Base-by-base conservation (phyloP, 2,329 filamentous ascomycete genomes). In the Colletotrichum plurivorum region DNA sequence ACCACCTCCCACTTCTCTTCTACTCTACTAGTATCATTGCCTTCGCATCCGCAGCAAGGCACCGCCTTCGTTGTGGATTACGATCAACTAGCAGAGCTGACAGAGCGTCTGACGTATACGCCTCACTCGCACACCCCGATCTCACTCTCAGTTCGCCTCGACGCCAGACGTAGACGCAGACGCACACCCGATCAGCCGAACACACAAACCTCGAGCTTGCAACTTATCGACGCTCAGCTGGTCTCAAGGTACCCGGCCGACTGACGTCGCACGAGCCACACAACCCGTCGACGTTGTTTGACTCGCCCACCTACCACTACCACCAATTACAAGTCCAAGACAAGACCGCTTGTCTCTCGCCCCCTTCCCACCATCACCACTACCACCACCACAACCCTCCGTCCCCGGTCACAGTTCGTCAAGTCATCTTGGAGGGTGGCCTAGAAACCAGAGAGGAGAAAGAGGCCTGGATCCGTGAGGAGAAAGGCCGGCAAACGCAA, bases 231-330 rank as follows among this genome's bases (percentile, higher is more conserved):
- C 15, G 39, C 62, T 61, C 55, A 67, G 55, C 67, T 66, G 62
- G 62, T 27, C 43, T 31, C n/a, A 36, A 69, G 62, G 63, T 69
- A 57, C 52, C 62, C 60, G 62, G 45, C 54, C 49, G 48, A 60
- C 49, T 60, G 27, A 69, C 45, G 45, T 69, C 63, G 67, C 67
- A 69, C 67, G 55, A 69, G 67, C 67, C 55, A 67, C 31, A 36
- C 8, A 8, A 56, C 51, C 22, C 36, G 31, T 27, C 51, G 16
- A 52, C 16, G 45, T 51, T 61, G 45, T 52, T 69, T 67, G 67
- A 69, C 67, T 69, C 67, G 62, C 55, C 39, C 25, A 52, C 55
- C 46, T 54, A n/a, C 48, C 43, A 53, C 49, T 39, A 61, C 48
- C 41, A 58, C n/a, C 46, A 36, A 61, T 46, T 46, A 16, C 18